phyloP scores from a whole-genome alignment of 2,329 filamentous ascomycete species.

The Diaporthe batatas region DNA sequence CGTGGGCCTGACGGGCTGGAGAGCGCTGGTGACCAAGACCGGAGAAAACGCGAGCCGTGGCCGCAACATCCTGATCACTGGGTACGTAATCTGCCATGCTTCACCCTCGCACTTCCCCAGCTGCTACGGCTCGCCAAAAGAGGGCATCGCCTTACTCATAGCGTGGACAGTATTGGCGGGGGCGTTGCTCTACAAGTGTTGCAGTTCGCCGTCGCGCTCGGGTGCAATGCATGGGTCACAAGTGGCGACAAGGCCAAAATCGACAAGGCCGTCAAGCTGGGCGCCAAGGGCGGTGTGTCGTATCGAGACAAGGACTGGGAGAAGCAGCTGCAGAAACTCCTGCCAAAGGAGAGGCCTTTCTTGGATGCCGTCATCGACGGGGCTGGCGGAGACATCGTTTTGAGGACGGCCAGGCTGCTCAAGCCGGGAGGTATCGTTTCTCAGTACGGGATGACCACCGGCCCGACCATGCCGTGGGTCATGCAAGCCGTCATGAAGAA shows the following conservation, averaged over 20 bases:
- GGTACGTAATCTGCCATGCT: constrained; percentile 51
- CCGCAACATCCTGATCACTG: constrained; percentile 85
- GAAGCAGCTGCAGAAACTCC: constrained; percentile 73
- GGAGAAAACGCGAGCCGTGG: constrained; percentile 70
- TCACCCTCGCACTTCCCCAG: not conserved
- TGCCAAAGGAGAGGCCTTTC: constrained; percentile 76
- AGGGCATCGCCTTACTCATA: not conserved
- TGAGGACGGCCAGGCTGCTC: constrained; percentile 75
- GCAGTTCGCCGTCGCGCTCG: constrained; percentile 81
- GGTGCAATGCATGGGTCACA: constrained; percentile 85
- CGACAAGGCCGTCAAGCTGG: constrained; percentile 76
- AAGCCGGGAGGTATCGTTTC: constrained; percentile 88
- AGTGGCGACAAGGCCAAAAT: constrained; percentile 83
- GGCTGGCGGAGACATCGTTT: constrained; percentile 87
- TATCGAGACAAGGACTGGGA: constrained; percentile 89
- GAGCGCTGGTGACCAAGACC: constrained; percentile 85
- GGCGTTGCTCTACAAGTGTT: constrained; percentile 88
- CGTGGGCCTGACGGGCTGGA: constrained; percentile 89
- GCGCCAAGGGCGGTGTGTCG: constrained; percentile 83
- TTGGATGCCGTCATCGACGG: constrained; percentile 92
- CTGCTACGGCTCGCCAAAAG: not conserved
- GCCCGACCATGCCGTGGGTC: constrained; percentile 86
- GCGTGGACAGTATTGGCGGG: constrained; percentile 74
- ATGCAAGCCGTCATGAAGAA: constrained; percentile 91
- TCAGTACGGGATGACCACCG: constrained; percentile 91